Conservation (phyloP, 805 yeast genomes). For the Saturnispora ahearnii region DNA sequence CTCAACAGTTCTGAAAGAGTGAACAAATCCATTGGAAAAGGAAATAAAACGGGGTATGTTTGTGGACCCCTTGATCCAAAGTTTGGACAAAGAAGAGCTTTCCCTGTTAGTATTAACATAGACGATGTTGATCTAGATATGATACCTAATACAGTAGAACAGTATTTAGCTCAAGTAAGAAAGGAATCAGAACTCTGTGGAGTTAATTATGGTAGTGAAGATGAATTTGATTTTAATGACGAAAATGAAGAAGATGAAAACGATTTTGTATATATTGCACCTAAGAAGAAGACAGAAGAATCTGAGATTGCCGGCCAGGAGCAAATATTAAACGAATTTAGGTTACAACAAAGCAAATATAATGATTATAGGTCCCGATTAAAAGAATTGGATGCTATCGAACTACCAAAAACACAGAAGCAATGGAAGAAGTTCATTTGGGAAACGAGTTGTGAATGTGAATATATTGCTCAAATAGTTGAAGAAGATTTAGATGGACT, state of each 20-base stretch:
- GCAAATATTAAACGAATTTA: conserved; percentile 13
- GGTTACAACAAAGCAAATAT: conserved; percentile 13
- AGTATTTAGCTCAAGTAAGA: conserved; percentile 29
- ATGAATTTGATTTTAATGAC: neutral
- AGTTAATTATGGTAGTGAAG: conserved; percentile 6
- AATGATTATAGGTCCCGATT: conserved; percentile 14
- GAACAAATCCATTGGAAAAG: neutral
- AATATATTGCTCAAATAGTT: conserved; percentile 25
- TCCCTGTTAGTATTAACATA: conserved; percentile 23
- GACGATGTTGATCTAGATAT: conserved; percentile 12
- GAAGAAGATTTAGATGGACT: conserved; percentile 30
- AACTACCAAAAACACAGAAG: conserved; percentile 30
- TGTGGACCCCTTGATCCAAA: conserved; percentile 29
- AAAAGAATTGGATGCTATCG: conserved; percentile 23
- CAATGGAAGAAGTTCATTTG: conserved; percentile 36
- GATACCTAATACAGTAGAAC: conserved; percentile 21
- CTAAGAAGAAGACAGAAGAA: neutral
- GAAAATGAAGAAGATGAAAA: conserved; percentile 8
- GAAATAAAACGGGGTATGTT: conserved; percentile 8
- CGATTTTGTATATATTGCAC: conserved; percentile 3
- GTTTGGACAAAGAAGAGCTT: conserved; percentile 31
- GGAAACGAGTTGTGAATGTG: conserved; percentile 27
- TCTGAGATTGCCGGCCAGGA: neutral
- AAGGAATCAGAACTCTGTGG: conserved; percentile 19
- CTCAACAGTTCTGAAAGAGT: neutral